These are phyloP conservation scores for Candida boleticola DNA, from an alignment of 805 yeast genomes.

Conservation along the genomic window DNA sequence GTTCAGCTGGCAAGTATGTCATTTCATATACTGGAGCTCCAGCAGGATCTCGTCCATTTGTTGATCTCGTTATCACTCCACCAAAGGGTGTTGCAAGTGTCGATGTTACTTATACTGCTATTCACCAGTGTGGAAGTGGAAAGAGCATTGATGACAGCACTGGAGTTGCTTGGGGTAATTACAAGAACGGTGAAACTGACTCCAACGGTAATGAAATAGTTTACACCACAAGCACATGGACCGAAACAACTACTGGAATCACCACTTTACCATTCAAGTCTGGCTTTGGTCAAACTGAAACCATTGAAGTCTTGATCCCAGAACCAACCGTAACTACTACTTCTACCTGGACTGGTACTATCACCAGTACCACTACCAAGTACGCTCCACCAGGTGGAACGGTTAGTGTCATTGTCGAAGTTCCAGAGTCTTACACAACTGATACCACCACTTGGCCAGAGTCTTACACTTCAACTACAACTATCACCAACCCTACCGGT, in stretches of 20 bases:
- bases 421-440: not conserved
- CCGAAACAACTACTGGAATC: constrained; percentile 8
- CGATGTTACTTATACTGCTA: constrained; percentile 8
- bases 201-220: constrained; percentile 6
- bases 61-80: constrained; percentile 10
- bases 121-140: constrained; percentile 10
- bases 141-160: not conserved
- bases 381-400: constrained; percentile 10
- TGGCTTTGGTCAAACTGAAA: constrained; percentile 10
- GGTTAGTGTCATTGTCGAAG: not conserved
- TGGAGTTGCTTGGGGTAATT: not conserved
- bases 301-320: constrained; percentile 15
- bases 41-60: constrained; percentile 13
- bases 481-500: constrained; percentile 6
- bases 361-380: constrained; percentile 8
- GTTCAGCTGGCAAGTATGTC: constrained; percentile 11
- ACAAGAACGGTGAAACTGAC: constrained; percentile 2
- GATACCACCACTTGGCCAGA: constrained; percentile 4
- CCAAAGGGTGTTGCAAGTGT: not conserved
- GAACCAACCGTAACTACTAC: constrained; percentile 15
- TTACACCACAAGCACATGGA: constrained; percentile 11
- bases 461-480: constrained; percentile 9
- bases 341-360: constrained; percentile 13
- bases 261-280: constrained; percentile 8
- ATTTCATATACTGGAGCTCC: constrained; percentile 10